Base-by-base conservation (phyloP, 2,329 filamentous ascomycete genomes). In the Phaeosphaeriaceae sp. region DNA sequence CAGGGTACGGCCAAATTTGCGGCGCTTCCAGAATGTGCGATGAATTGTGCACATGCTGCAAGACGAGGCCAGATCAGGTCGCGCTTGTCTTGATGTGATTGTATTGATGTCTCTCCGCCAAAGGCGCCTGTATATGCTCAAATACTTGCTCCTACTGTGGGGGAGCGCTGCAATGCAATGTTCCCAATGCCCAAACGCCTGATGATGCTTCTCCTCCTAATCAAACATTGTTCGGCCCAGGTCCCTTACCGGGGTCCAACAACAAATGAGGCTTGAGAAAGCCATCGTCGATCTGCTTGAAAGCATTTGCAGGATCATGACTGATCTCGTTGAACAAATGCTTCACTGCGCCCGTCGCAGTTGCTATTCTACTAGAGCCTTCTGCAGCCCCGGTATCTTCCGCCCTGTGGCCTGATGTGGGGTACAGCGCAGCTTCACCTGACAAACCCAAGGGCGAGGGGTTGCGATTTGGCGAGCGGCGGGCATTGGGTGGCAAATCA, bases 251-350 rank as follows among this genome's bases (percentile, higher is more conserved):
- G 21, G 79, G 91, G 79, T 97, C 94, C 21, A 98, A 85, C 65
- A 98, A 79, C 55, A 98, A 80, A 74, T 90, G 92, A 19, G 94
- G 94, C 83, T 98, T 98, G 78, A 98, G 94, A 77, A 93, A 97
- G 60, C 94, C 93, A 78, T 99, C 95, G 76, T 99, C 95, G 60
- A 99, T 82, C 79, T 97, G 94, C 67, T 89, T 89, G 78, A 99
- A 97, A 80, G 96, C 88, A 48, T 91, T 93, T 10, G 92, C 91
- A 47, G 96, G 93, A 76, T 99, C 95, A 52, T 97, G 93, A 0
- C 91, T 86, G 17, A 91, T 85, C 0, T 88, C 88, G 24, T 86
- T 91, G 67, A 97, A 88, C 9, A 99, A 82, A 73, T 94, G 91
- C 56, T 89, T 88, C 58, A 97, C 88, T 0, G 93, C 91, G 28